A percentile compares a stretch with the other conserved stretches of the same genome.
phyloP scores from a whole-genome alignment of 1,139 yeast genomes.

The Candida glucosophila region DNA sequence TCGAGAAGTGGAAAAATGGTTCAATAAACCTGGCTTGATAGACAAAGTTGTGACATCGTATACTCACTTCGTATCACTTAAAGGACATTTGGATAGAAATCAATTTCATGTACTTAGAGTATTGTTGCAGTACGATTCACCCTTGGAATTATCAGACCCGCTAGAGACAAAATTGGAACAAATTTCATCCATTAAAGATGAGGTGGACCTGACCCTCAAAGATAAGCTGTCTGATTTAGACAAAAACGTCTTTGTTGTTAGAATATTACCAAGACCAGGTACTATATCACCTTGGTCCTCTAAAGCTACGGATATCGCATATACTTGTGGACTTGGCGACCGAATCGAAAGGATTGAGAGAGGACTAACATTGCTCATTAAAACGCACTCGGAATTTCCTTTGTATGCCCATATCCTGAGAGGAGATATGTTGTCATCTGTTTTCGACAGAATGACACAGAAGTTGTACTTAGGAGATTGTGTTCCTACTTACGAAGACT shows the following conservation, averaged over 20 bases:
- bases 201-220: constrained; percentile 15
- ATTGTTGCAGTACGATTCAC: constrained; percentile 68
- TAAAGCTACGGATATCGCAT: constrained; percentile 91
- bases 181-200: constrained; percentile 19
- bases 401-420: constrained; percentile 42
- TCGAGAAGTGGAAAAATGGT: constrained; percentile 62
- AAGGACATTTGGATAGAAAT: constrained; percentile 21
- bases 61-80: constrained; percentile 72
- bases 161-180: constrained; percentile 38
- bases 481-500: constrained; percentile 57
- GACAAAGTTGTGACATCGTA: constrained; percentile 64
- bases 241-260: constrained; percentile 50
- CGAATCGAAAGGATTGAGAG: constrained; percentile 81
- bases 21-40: constrained; percentile 53
- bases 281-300: constrained; percentile 99
- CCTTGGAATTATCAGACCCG: constrained; percentile 46
- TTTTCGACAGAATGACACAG: constrained; percentile 96
- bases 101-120: constrained; percentile 46
- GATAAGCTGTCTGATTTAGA: constrained; percentile 20
- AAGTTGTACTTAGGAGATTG: constrained; percentile 37
- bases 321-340: constrained; percentile 73
- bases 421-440: constrained; percentile 48
- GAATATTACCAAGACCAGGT: constrained; percentile 88
- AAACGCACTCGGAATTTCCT: constrained; percentile 56
- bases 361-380: constrained; percentile 69